Evolutionary conservation across 176 grass and related monocot genomes (phyloP).

Genomic region (Musa acuminata): DNA sequence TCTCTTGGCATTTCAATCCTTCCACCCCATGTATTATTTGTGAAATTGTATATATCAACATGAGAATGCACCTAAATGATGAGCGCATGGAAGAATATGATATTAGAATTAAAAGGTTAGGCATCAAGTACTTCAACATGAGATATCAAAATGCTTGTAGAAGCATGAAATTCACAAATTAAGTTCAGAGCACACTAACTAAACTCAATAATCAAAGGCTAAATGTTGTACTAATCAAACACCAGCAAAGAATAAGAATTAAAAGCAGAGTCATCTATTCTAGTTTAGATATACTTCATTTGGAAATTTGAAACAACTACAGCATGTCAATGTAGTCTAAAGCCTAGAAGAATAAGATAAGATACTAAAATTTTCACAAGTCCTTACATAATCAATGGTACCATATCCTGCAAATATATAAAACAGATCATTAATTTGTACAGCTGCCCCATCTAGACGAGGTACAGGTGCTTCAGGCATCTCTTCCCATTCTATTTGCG

Average conservation of each 20-base stretch:
- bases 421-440: conserved; percentile 60
- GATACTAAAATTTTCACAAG: not conserved
- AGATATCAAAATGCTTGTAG: not conserved
- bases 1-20: conserved; percentile 71
- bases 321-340: not conserved
- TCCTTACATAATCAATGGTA: conserved; percentile 63
- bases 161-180: no score
- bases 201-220: no score
- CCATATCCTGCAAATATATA: conserved; percentile 80
- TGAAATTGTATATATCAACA: conserved; percentile 83
- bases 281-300: not conserved
- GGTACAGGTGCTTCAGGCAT: conserved; percentile 67
- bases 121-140: not conserved
- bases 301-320: not conserved
- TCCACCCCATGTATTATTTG: conserved; percentile 51
- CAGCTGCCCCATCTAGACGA: conserved; percentile 58
- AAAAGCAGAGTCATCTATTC: not conserved
- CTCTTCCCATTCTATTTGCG: conserved; percentile 60
- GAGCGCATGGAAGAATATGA: not conserved
- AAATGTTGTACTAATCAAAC: no score
- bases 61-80: conserved; percentile 71
- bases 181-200: no score
- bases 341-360: not conserved
- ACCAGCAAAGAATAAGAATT: no score
- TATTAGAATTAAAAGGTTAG: not conserved